Conservation (phyloP, 2,329 filamentous ascomycete genomes). For the Penicillium psychrosexuale region DNA sequence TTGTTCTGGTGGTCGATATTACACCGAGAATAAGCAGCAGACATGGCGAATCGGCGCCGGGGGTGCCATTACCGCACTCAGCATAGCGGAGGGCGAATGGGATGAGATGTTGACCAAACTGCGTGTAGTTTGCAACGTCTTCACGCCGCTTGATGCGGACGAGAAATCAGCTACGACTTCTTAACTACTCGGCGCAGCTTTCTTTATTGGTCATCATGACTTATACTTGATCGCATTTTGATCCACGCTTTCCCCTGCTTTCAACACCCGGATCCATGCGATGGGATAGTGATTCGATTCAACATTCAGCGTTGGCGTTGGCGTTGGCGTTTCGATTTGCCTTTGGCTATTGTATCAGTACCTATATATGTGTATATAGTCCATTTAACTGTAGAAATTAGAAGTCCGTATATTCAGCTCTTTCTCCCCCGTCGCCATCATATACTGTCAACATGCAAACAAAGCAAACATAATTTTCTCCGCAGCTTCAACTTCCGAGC, state of each 20-base stretch:
- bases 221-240: conserved; percentile 3
- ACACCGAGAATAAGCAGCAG: conserved; percentile 22
- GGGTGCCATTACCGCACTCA: conserved; percentile 83
- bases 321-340: too few relatives aligned
- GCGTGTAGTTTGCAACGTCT: conserved; percentile 44
- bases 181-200: background rate
- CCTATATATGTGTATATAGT: background rate
- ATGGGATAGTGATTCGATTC: conserved; percentile 24
- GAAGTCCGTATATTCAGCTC: background rate
- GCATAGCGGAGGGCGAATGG: conserved; percentile 74
- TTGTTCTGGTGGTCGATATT: conserved; percentile 24
- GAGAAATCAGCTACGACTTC: background rate
- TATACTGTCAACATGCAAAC: conserved; percentile 26
- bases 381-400: background rate
- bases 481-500: conserved; percentile 3
- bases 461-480: conserved; percentile 24
- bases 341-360: background rate
- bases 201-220: background rate
- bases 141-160: conserved; percentile 27
- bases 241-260: conserved; percentile 15
- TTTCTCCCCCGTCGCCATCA: background rate
- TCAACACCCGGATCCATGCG: conserved; percentile 29
- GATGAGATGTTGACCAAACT: conserved; percentile 87
- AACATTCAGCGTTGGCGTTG: conserved; percentile 32
- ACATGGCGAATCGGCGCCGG: conserved; percentile 83